Evolutionary conservation across 805 yeast species (phyloP), one percentile per base, ranked within the genome.

Genomic region (Hanseniaspora nectarophila): DNA sequence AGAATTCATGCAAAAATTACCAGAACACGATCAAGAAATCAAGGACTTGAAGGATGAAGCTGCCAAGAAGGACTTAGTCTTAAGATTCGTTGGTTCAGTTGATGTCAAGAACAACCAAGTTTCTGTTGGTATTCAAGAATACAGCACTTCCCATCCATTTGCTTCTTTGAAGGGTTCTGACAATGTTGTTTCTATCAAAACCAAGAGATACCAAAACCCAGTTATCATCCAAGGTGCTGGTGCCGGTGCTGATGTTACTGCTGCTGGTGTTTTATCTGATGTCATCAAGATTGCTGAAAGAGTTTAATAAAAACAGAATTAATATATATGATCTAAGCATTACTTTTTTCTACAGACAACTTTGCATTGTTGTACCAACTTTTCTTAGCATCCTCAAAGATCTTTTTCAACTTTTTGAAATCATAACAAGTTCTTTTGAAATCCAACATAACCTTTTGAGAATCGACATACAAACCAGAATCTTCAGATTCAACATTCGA

Each of bases 211-310:
- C 70, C 77, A 82, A 38, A 87, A 86, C 69, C 98, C 98, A 51
- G 75, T 92, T 66, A 82, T 92, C 56, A 77, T 92, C 61, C 98
- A 92, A 75, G 99, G 99, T 70, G 98, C 99, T 31, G 99, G 95
- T 60, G 78, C 95, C 61, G 92, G 94, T 63, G 81, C 81, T 43
- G 84, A 71, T 16, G 85, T 81, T 43, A 80, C 85, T 31, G 85
- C 85, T 55, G 81, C 82, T 60, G 99, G 98, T 69, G 97, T 92
- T 42, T 76, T 92, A 59, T 95, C 94, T 51, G 99, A 92, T 66
- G 81, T 85, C 34, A 76, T 92, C 65, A 92, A 87, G 74, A 81
- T 87, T 60, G 95, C 94, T 42, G 88, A 89, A 71, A 81, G 95
- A 73, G 68, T 86, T 50, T 63, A 59, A 34, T 35, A 10, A 26